Base-by-base conservation (phyloP, 139 green algal genomes). In the Micromonas commoda region DNA sequence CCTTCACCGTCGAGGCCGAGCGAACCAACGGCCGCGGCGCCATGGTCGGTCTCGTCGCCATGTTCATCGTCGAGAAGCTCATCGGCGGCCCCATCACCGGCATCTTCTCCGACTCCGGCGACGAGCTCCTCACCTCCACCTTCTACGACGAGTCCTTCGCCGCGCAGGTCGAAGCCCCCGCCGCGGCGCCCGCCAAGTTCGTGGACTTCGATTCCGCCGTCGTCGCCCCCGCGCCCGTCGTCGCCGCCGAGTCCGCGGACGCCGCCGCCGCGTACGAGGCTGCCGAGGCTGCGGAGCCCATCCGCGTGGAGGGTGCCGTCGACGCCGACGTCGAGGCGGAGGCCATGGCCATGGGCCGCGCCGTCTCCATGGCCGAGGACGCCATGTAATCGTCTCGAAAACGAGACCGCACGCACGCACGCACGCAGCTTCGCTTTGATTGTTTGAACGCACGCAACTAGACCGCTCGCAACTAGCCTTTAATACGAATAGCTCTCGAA, bases 1-100 rank as follows among this genome's bases (percentile, higher is more conserved):
- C 34, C 29, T 54, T 57, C 3, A 86, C 82, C 0, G 86, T 89
- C 1, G 73, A 77, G 0, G 91, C 89, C 5, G 91, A 96, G 80
- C 84, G 90, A 3, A 85, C 76, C 1, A 96, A 96, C 78, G 88
- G 85, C 2, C 82, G 91, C 1, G 85, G 85, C 2, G 91, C 91
- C 2, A 94, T 94, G 90, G 19, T 81, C 34, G 77, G 77, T 4
- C 33, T 81, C 33, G 65, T 63, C 16, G n/a, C 66, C 34, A 61
- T 81, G 52, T 39, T 81, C 23, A 33, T 77, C 26, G 4, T 31
- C 52, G 77, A 81, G 77, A 28, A 34, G 19, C 5, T 78, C 19
- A 69, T 51, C 28, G 60, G 60, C 60, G 24, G 24, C 60, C 24
- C 60, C 19, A 29, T 68, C 24, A 68, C n/a, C 60, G 45, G 45